Base-by-base conservation (phyloP, 2,329 filamentous ascomycete genomes). In the Macrophomina pseudophaseolina region DNA sequence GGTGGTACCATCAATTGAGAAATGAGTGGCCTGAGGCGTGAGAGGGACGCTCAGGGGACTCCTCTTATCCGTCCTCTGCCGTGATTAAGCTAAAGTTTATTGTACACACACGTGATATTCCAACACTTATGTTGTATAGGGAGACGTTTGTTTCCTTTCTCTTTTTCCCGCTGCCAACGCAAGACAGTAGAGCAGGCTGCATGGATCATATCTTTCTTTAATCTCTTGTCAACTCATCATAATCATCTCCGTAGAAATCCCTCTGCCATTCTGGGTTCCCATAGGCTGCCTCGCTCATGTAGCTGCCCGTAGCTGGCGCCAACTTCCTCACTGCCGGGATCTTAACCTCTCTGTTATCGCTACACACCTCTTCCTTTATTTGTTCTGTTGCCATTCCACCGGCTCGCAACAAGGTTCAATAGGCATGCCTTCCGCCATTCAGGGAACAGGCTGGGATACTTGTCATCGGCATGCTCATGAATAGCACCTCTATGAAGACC, bases 351-450 rank as follows among this genome's bases (percentile, higher is more conserved):
- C 53, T 18, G 1, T 42, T 16, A 14, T 58, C 53, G 3, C 5
- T 12, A 6, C 4, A 73, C 0, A 73, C 75, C 38, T 78, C 73
- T 68, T 79, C 76, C 3, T 72, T 30, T n/a, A 40, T 72, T 69
- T 32, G 75, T 69, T 4, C 40, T 3, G 68, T 69, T 4, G 66
- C 68, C 30, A 66, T 67, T n/a, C 67, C 70, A 75, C 9, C 69
- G 68, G 1, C 72, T 68, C 0, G 74, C 71, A 4, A 78, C 72
- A 28, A 77, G 72, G 32, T 75, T 71, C 60, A 74, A 71, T 40
- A 78, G 68, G 65, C 78, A 76, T 0, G 82, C 77, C 12, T 70
- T 80, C 16, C 86, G 78, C 84, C 85, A 88, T 0, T 83, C 83
- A 0, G 85, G 84, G 44, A 82, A 81, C 2, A 85, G 79, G 0